Evolutionary conservation across 768 basidiomycete species (phyloP).

Genomic region (Suillus subluteus): DNA sequence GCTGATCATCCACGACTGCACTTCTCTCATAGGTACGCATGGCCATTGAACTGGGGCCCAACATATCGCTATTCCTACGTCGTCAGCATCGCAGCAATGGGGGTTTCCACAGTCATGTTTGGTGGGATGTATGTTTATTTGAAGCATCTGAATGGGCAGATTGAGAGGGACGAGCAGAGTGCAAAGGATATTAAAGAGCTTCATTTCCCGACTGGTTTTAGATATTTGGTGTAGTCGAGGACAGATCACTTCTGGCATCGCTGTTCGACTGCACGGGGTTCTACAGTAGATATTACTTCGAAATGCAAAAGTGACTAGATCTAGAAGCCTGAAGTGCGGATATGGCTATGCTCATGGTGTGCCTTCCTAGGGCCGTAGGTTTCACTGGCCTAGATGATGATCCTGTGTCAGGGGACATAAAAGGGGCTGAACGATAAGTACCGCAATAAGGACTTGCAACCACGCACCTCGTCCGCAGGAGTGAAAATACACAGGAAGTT

Average conservation of each 20-base stretch:
- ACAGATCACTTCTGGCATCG: not conserved
- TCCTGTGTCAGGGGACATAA: not conserved
- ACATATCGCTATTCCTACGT: constrained; percentile 67
- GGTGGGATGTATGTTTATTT: not conserved
- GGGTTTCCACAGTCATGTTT: not conserved
- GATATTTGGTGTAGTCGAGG: constrained; percentile 2
- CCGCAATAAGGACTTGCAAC: not conserved
- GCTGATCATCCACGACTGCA: not conserved
- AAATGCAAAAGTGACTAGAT: not conserved
- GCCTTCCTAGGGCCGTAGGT: not conserved
- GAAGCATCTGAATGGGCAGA: not conserved
- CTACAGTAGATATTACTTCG: not conserved
- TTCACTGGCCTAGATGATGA: not conserved
- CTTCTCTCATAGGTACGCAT: constrained; percentile 49
- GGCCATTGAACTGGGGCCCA: constrained; percentile 68
- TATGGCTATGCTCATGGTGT: too few species aligned
- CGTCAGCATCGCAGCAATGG: constrained; percentile 57
- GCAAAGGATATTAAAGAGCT: not conserved
- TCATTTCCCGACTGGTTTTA: not conserved
- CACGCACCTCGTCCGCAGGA: too few species aligned
- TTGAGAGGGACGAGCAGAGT: not conserved
- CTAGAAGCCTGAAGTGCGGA: too few species aligned
- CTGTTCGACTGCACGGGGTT: not conserved
- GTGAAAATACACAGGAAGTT: too few species aligned
- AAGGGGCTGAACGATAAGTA: not conserved